These are phyloP conservation scores for Selaginella moellendorffii DNA, from an alignment of 75 land plant species.

Conservation along the genomic window DNA sequence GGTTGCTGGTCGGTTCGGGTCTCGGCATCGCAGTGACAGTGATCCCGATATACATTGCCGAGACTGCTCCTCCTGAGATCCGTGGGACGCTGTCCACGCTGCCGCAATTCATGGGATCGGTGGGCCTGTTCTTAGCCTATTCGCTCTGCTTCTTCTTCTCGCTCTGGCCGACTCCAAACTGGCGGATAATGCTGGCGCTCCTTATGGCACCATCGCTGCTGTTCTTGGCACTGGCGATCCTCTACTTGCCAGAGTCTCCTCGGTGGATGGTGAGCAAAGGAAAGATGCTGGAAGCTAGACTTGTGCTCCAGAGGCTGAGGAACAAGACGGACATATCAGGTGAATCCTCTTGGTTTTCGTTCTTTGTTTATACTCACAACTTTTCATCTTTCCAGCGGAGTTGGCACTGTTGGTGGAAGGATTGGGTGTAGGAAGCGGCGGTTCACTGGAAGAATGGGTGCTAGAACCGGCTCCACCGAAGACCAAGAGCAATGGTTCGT, in stretches of 20 bases:
- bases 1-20: slow-evolving; percentile 14
- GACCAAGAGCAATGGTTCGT: background rate
- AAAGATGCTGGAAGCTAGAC: slow-evolving; percentile 18
- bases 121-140: slow-evolving; percentile 16
- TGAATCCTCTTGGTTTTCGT: background rate
- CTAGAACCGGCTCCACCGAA: background rate
- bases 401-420: slow-evolving; percentile 24
- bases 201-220: slow-evolving; percentile 11
- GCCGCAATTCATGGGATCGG: slow-evolving; percentile 21
- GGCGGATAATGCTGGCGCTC: slow-evolving; percentile 17
- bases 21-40: slow-evolving; percentile 17
- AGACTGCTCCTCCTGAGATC: slow-evolving; percentile 20
- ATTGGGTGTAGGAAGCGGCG: slow-evolving; percentile 10
- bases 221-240: slow-evolving; percentile 11
- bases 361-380: no score
- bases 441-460: slow-evolving; percentile 12
- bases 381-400: slow-evolving; percentile 22
- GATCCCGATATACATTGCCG: slow-evolving; percentile 19
- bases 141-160: slow-evolving; percentile 12
- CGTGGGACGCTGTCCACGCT: slow-evolving; percentile 20
- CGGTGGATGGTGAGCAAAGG: slow-evolving; percentile 28
- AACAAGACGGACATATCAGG: slow-evolving; percentile 20
- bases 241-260: slow-evolving; percentile 25
- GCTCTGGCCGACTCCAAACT: slow-evolving; percentile 2
- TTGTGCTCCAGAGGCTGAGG: slow-evolving; percentile 16